Conservation (phyloP, 169 alveolate species). For the Theileria parva region DNA sequence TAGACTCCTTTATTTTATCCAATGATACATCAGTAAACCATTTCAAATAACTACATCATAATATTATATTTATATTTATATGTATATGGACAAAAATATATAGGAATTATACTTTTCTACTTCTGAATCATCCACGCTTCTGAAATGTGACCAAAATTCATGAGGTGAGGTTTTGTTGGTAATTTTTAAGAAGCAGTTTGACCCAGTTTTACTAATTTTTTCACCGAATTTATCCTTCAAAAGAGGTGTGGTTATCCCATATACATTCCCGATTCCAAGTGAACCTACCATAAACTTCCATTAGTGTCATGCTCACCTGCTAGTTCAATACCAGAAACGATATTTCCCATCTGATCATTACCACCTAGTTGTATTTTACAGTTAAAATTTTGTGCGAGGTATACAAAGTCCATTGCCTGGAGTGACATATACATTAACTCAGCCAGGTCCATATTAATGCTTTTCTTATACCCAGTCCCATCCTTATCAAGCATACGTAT, state of each 20-base stretch:
- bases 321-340: constrained; percentile 79
- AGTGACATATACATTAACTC: constrained; percentile 78
- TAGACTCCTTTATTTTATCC: constrained; percentile 18
- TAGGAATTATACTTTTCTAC: constrained; percentile 5
- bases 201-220: constrained; percentile 69
- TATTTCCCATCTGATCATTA: constrained; percentile 83
- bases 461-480: neutral
- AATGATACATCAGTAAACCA: constrained; percentile 60
- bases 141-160: constrained; percentile 60
- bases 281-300: constrained; percentile 4
- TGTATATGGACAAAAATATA: neutral
- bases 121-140: constrained; percentile 53
- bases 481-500: constrained; percentile 38
- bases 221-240: constrained; percentile 59
- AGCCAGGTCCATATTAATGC: constrained; percentile 63
- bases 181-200: constrained; percentile 39
- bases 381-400: constrained; percentile 62
- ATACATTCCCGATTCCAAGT: constrained; percentile 19
- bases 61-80: neutral
- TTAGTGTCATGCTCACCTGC: constrained; percentile 27
- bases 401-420: constrained; percentile 79
- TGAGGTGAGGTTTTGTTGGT: constrained; percentile 40
- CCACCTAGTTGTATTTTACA: constrained; percentile 82
- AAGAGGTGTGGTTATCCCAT: constrained; percentile 74
- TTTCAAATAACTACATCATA: constrained; percentile 17